Evolutionary conservation across 768 basidiomycete species (phyloP).

Genomic region (Boletus vinaceobasis): DNA sequence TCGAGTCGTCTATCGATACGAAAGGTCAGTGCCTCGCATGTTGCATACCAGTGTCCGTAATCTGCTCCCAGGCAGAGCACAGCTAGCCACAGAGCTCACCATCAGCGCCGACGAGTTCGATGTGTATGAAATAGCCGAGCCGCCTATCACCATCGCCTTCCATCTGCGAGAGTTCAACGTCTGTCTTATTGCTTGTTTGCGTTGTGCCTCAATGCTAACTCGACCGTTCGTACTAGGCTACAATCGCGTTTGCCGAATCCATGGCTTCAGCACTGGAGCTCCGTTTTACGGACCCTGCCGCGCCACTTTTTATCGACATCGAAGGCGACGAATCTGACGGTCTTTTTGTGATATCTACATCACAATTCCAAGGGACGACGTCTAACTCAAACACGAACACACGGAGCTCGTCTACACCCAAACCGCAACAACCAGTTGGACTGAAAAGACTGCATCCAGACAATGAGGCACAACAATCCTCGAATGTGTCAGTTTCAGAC

Average conservation of each 20-base stretch:
- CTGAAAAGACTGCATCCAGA: conserved; percentile 23
- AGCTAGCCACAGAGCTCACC: conserved; percentile 71
- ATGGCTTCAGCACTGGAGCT: conserved; percentile 62
- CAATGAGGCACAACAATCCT: conserved; percentile 28
- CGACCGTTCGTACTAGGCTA: conserved; percentile 51
- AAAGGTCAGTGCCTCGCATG: conserved; percentile 44
- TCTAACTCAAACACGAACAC: conserved; percentile 15
- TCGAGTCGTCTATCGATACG: conserved; percentile 61
- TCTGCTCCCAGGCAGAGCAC: conserved; percentile 46
- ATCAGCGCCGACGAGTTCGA: conserved; percentile 83
- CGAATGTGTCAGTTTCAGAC: conserved; percentile 19
- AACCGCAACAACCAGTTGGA: conserved; percentile 6
- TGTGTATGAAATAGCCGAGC: conserved; percentile 58
- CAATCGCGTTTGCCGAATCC: conserved; percentile 74
- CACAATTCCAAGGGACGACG: conserved; percentile 44
- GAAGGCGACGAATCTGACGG: conserved; percentile 63
- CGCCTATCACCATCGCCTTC: conserved; percentile 70
- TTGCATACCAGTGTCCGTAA: background rate
- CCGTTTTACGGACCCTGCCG: conserved; percentile 70
- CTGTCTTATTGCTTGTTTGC: conserved; percentile 11
- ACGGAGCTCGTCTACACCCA: conserved; percentile 17
- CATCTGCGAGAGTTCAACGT: conserved; percentile 85
- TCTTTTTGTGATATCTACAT: conserved; percentile 79
- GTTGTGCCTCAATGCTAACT: background rate
- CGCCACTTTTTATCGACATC: conserved; percentile 74